phyloP scores from a whole-genome alignment of 352 stramenopile genomes.

The Halophytophthora polymorphica region DNA sequence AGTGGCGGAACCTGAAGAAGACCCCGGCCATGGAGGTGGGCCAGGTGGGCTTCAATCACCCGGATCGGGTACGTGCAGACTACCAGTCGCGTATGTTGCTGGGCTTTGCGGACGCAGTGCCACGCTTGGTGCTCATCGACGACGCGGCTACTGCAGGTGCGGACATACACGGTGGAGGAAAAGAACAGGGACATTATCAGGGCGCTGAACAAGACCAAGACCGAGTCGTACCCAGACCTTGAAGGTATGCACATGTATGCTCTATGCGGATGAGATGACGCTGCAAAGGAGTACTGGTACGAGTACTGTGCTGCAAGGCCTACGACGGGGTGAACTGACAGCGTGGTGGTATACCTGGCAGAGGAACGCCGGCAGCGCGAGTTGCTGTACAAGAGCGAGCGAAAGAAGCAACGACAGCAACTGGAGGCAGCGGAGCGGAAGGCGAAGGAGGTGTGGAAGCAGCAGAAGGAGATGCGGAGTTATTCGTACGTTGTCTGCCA shows the following conservation, averaged over 20 bases:
- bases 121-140: not conserved
- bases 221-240: conserved; percentile 67
- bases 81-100: conserved; percentile 6
- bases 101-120: conserved; percentile 3
- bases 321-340: too few relatives aligned
- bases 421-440: conserved; percentile 52
- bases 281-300: too few relatives aligned
- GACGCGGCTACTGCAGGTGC: conserved; percentile 34
- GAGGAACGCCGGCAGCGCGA: conserved; percentile 65
- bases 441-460: conserved; percentile 53
- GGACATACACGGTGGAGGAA: conserved; percentile 69
- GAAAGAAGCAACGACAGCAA: conserved; percentile 65
- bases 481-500: conserved; percentile 55
- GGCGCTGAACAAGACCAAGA: conserved; percentile 84
- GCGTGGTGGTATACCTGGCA: conserved; percentile 10
- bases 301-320: too few relatives aligned
- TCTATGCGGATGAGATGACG: too few relatives aligned
- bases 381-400: conserved; percentile 65
- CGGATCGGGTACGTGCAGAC: conserved; percentile 40
- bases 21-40: conserved; percentile 88
- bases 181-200: conserved; percentile 89
- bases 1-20: conserved; percentile 93
- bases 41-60: conserved; percentile 84
- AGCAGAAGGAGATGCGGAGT: conserved; percentile 73
- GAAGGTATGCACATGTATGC: conserved; percentile 56